Evolutionary conservation across 176 grass and related monocot species (phyloP).

Genomic region (Eleusine indica): DNA sequence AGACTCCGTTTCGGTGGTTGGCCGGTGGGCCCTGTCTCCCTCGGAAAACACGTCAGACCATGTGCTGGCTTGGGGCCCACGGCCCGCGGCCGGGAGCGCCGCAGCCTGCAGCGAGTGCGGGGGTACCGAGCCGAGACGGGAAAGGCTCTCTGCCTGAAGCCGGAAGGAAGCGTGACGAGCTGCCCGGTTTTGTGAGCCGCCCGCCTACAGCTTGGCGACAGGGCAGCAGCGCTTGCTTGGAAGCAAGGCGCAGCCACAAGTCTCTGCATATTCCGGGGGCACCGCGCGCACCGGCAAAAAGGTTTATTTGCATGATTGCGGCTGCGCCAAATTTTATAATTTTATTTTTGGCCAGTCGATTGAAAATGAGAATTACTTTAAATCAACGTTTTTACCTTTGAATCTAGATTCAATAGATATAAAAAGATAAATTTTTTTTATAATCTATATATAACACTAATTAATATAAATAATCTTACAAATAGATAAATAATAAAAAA

Average conservation of each 20-base stretch:
- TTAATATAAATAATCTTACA: too few species aligned
- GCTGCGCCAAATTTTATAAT: not conserved
- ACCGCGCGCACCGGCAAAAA: not conserved
- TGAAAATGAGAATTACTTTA: too few species aligned
- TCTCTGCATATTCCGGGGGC: conserved; percentile 3
- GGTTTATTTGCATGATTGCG: conserved; percentile 2
- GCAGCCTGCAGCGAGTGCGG: not conserved
- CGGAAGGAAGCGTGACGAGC: not conserved
- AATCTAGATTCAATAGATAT: too few species aligned
- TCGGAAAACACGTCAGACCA: conserved; percentile 51
- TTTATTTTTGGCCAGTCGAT: conserved; percentile 12
- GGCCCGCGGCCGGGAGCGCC: not conserved
- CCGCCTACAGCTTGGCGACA: conserved; percentile 8
- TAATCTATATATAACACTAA: too few species aligned
- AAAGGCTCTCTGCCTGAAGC: not conserved
- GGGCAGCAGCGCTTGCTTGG: conserved; percentile 22
- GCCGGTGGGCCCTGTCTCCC: conserved; percentile 17
- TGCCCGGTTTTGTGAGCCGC: not conserved
- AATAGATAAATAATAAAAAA: too few species aligned
- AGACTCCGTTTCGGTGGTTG: conserved; percentile 29
- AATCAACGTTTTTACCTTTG: too few species aligned
- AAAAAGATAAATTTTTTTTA: too few species aligned
- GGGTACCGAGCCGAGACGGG: not conserved
- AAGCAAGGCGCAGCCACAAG: conserved; percentile 12
- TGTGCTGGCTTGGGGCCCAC: conserved; percentile 36